These are phyloP conservation scores for Microbotryum intermedium DNA, from an alignment of 1,284 basidiomycete genomes.

Conservation along the genomic window DNA sequence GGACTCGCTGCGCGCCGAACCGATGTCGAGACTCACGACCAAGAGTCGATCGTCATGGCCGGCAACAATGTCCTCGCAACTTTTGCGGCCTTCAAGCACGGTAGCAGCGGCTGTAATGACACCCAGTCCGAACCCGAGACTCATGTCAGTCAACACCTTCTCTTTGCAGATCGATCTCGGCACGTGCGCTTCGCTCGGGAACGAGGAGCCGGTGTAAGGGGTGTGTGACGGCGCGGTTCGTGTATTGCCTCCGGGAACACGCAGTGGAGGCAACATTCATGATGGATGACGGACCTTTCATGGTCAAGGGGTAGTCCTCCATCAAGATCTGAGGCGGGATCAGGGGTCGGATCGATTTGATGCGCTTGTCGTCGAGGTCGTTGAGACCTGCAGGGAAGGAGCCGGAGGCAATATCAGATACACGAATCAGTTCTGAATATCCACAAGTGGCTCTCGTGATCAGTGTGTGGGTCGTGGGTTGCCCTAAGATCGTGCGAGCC, in stretches of 20 bases:
- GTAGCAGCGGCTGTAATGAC: constrained; percentile 57
- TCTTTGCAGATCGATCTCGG: neutral
- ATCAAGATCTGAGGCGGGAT: constrained; percentile 76
- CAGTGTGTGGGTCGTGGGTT: no score
- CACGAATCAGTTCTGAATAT: no score
- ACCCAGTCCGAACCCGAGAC: constrained; percentile 47
- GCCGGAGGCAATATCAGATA: no score
- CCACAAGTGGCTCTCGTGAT: no score
- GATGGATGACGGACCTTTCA: constrained; percentile 34
- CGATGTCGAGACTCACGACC: constrained; percentile 54
- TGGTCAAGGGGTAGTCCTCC: constrained; percentile 66
- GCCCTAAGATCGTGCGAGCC: no score
- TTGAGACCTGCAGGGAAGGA: constrained; percentile 6
- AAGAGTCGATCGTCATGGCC: constrained; percentile 81
- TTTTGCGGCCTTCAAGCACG: constrained; percentile 71
- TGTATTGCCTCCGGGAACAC: no score
- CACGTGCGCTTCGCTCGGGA: neutral
- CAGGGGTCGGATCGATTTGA: constrained; percentile 73
- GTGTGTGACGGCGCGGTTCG: constrained; percentile 38
- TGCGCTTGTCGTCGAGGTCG: constrained; percentile 68
- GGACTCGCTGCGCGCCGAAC: neutral
- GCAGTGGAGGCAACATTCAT: no score
- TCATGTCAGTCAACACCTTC: neutral
- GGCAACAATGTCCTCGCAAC: constrained; percentile 66
- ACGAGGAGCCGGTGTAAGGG: neutral